Evolutionary conservation across 495 filamentous ascomycete species (phyloP), one percentile per base, ranked within the genome.

Genomic region (Aspergillus panamensis): DNA sequence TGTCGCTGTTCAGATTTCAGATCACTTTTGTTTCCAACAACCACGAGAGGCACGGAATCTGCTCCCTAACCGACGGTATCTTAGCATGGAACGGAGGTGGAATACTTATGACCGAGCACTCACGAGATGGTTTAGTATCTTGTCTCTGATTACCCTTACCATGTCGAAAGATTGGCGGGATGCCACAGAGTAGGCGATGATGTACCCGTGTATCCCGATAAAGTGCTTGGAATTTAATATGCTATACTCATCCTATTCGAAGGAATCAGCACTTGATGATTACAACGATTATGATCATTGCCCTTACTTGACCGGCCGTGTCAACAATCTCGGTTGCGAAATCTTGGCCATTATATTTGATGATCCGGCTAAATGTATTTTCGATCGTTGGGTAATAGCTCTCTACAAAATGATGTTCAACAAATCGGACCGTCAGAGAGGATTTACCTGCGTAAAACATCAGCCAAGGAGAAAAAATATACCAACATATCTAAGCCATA

Each of bases 321-420:
- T 99, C 94, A 67, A 99, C 92, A 62, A 99, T 97, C 77, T 97
- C 94, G 39, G 91, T 96, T 53, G 91, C 89, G 73, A 83, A 97
- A 63, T 97, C 94, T 71, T 97, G 92, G 14, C 87, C 86, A 69
- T 92, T 92, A 72, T 87, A 86, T 59, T 88, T 89, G 68, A 99
- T 97, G 62, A 91, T 86, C 66, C 94, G 93, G 73, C 89, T 93
- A 72, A 97, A 97, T 12, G 92, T 97, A 71, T 97, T 99, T 77
- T 97, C 94, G 65, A 99, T 97, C 21, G 94, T 99, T 20, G 94
- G 94, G 75, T 97, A 99, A 73, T 99, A 99, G 72, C 88, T 92
- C 71, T 97, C 95, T 65, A 97, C 93, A 64, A 99, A 99, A 74
- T 96, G 92, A 66, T 91, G 90, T 70, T 97, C 94, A 68, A 97